Evolutionary conservation across 2,329 filamentous ascomycete species (phyloP), one percentile per base, ranked within the genome.

Genomic region (Cryoendolithus antarcticus): DNA sequence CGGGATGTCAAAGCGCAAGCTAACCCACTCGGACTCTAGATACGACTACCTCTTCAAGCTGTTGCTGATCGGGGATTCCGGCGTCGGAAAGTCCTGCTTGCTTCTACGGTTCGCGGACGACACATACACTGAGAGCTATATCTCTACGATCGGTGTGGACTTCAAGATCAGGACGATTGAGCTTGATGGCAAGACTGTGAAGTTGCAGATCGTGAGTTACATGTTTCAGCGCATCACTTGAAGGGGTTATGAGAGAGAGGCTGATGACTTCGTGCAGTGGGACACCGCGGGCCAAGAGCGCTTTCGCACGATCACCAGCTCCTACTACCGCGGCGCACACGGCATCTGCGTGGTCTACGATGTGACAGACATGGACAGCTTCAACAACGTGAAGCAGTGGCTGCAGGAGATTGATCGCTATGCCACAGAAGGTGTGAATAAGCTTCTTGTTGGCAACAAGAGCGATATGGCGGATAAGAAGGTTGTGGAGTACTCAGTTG

Each of bases 331-430:
- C 62, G 91, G 91, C 59, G 91, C 91, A 52, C 91, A 96, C 70
- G 91, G 91, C 57, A 98, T 98, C 70, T 98, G 91, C 70, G 89
- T 98, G 54, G 91, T 98, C 63, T 98, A 96, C 76, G 91, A 98
- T 80, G 91, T 98, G 61, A 98, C 91, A 54, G 91, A 98, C 65
- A 95, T 96, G 89, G 91, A 96, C 66, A 94, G 86, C 24, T 98
- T 98, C 85, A 96, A 98, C 80, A 98, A 96, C 72, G 91, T 98
- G 58, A 96, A 98, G 83, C 91, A 98, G 75, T 98, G 91, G 91
- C 78, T 98, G 47, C 91, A 98, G 67, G 91, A 98, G 72, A 98
- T 98, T 57, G 91, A 98, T 72, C 81, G 91, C 64, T 96, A 98
- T 60, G 91, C 91, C 55, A 98, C 91, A 53, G 91, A 98, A 70